Evolutionary conservation across 139 green algal genomes (phyloP).

Genomic region (Tetradesmus obliquus): DNA sequence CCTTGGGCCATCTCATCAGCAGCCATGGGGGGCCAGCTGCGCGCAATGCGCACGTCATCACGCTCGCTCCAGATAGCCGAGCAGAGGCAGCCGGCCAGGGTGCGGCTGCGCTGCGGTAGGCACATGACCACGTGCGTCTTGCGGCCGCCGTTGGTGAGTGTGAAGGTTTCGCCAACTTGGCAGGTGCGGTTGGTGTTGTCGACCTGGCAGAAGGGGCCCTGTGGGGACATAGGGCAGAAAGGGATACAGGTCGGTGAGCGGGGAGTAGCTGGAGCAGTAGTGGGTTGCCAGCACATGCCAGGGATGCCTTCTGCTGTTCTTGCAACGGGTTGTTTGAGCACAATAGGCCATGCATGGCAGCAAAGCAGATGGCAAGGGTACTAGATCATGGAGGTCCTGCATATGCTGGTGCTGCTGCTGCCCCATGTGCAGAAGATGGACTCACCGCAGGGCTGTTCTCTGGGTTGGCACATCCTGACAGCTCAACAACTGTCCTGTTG

Average conservation of each 20-base stretch:
- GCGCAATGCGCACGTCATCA: background rate
- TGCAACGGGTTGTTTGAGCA: too few species aligned
- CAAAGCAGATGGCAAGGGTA: too few species aligned
- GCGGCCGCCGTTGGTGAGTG: background rate
- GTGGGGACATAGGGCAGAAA: background rate
- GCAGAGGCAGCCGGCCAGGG: conserved; percentile 1
- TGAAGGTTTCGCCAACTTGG: background rate
- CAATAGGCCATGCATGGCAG: too few species aligned
- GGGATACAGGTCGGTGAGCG: background rate
- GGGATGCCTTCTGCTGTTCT: too few species aligned
- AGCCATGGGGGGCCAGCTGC: background rate
- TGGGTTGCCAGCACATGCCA: too few species aligned
- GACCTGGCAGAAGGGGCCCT: conserved; percentile 21
- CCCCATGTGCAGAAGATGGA: background rate
- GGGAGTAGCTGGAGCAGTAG: too few species aligned
- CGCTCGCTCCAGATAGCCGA: background rate
- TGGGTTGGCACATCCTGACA: conserved; percentile 34
- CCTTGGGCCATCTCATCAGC: background rate
- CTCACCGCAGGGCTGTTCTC: background rate
- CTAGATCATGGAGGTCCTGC: too few species aligned
- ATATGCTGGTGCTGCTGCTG: background rate
- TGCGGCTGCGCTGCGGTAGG: background rate
- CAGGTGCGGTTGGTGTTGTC: background rate
- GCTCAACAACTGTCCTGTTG: background rate
- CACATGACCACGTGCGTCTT: background rate